Evolutionary conservation across 805 yeast genomes (phyloP), one percentile per base, ranked within the genome.

Genomic region (Pichia scutulata): DNA sequence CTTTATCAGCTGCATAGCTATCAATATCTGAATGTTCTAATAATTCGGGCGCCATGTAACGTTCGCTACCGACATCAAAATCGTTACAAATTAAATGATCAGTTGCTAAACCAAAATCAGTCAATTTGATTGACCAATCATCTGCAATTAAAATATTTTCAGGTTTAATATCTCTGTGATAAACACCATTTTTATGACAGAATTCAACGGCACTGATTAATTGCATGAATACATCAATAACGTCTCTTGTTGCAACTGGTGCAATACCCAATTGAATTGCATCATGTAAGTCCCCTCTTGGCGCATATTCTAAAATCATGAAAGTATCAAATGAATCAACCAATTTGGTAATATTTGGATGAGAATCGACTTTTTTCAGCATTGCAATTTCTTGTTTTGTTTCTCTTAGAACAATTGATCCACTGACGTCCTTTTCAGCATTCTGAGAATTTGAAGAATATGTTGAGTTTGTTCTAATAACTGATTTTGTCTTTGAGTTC

Each of bases 1-100:
- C 84, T 65, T 86, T 84, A 21, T 82, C 80, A 9, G 96, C 88
- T 58, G 84, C 85, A 64, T 89, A 90, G 41, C 74, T 70, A 36
- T 77, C 78, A 45, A 80, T 68, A 40, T 70, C 69, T 14, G 65
- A 57, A 51, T 64, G 61, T 49, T 89, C 95, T 62, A 89, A 83
- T 51, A 89, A 69, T 63, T 89, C 97, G 1, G 97, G 97, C 0
- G 97, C 95, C 97, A 89, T 89, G 67, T 89, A 89, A 54, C 95
- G 75, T 67, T 88, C 96, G 49, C 88, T 80, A 23, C 97, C 97
- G 52, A 88, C 86, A 54, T 87, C 95, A 64, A 89, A 86, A 60
- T 88, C 89, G 36, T 78, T 68, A 58, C 87, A 82, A 43, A 70
- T 67, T 44, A 70, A 70, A 30, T 68, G 64, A 28, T 77, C 76